Evolutionary conservation across 106 monocot species (phyloP).

Genomic region (Alisma plantagoaquatica): DNA sequence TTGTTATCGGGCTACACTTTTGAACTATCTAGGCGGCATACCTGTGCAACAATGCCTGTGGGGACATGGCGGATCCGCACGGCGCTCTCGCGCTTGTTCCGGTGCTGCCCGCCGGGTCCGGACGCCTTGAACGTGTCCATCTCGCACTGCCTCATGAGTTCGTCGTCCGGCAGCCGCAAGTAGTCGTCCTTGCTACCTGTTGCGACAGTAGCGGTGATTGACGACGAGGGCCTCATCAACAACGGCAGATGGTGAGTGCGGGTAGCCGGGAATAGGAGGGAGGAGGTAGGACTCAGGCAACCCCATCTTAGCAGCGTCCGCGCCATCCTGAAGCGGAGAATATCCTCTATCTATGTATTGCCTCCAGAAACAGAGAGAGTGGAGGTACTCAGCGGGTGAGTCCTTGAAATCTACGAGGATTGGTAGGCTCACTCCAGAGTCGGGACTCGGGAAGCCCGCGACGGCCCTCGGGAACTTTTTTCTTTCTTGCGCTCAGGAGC

Average conservation of each 20-base stretch:
- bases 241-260: too few relatives aligned
- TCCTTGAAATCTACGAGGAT: too few relatives aligned
- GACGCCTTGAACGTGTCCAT: constrained; percentile 85
- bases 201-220: constrained; percentile 6
- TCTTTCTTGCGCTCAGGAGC: too few relatives aligned
- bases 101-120: constrained; percentile 95
- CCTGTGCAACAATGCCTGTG: constrained; percentile 87
- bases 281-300: neutral
- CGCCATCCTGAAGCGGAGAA: constrained; percentile 2
- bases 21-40: too few relatives aligned
- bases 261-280: neutral
- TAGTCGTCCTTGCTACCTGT: constrained; percentile 21
- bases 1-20: too few relatives aligned
- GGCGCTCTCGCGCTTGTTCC: constrained; percentile 96
- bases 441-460: too few relatives aligned
- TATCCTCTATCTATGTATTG: neutral
- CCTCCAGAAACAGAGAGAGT: too few relatives aligned
- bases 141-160: constrained; percentile 85
- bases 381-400: too few relatives aligned
- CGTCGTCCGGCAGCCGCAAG: constrained; percentile 53
- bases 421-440: too few relatives aligned
- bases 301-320: constrained; percentile 6
- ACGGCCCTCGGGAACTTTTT: too few relatives aligned
- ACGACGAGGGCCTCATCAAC: constrained; percentile 8
- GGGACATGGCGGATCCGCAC: constrained; percentile 81